Base-by-base conservation (phyloP, 352 stramenopile species). In the Phytophthora capsici region DNA sequence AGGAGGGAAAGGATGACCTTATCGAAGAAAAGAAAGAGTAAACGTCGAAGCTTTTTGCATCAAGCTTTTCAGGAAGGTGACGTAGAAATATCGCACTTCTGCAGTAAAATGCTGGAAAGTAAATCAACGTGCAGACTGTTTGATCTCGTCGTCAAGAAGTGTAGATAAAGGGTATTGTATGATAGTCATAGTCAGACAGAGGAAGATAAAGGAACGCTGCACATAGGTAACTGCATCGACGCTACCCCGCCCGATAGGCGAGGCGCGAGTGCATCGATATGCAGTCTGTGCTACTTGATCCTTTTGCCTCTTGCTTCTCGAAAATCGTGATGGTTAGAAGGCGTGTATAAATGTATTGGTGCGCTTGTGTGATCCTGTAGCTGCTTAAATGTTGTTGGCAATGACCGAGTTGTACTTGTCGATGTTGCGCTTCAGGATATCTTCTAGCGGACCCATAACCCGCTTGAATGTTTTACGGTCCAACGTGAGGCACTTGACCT, bases 381-480 rank as follows among this genome's bases (percentile, higher is more conserved):
- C 48, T 69, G 69, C 40, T 87, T 89, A 96, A 73, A 95, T 95
- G 71, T 91, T 94, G 80, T 95, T 93, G 57, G 88, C 88, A 52
- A 95, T 95, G 61, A 95, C 83, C 46, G 80, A 82, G 77, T 94
- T 96, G 84, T 96, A 96, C 77, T 91, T 92, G 73, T 93, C 82
- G 40, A 96, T 91, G 77, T 96, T 96, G 71, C 88, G 86, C 86
- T 96, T 96, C 41, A 96, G 78, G 52, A 95, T 94, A 60, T 96
- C 83, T 88, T 94, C 84, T 75, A 96, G 77, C 57, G 88, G 88
- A 14, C 88, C 88, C 85, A 96, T 93, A 49, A 96, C 85, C 22
- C 88, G 79, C 84, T 95, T 95, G 77, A 99, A 98, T 30, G 91
- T 96, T 70, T 94, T 90, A 36, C 93, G 88, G 71, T 98, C 93